These are phyloP conservation scores for Rosa rugosa DNA, from an alignment of 306 rosid genomes.

Conservation along the genomic window DNA sequence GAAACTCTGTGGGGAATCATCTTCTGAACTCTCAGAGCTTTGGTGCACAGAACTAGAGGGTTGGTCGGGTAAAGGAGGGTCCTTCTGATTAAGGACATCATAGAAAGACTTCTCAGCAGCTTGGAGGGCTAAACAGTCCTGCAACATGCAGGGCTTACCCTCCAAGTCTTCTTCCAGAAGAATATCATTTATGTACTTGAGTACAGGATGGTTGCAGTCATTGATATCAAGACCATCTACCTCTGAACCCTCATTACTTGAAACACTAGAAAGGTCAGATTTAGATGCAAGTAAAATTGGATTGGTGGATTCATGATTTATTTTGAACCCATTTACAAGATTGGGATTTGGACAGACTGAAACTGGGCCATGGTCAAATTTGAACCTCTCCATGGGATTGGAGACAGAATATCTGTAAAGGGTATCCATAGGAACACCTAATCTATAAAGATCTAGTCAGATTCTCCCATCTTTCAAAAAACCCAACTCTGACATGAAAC, in stretches of 20 bases:
- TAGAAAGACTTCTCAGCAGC: conserved; percentile 34
- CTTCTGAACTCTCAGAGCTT: conserved; percentile 24
- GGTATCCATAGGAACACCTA: conserved; percentile 26
- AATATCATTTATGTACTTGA: conserved; percentile 33
- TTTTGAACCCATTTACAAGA: conserved; percentile 33
- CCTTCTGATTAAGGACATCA: conserved; percentile 30
- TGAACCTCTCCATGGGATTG: conserved; percentile 26
- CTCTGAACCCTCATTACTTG: conserved; percentile 30
- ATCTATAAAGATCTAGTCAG: neutral
- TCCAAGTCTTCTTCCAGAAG: conserved; percentile 38
- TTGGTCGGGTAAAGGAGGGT: conserved; percentile 26
- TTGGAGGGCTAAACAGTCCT: conserved; percentile 35
- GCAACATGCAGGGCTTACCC: conserved; percentile 22
- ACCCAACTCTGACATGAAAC: neutral
- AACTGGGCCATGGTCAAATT: conserved; percentile 35
- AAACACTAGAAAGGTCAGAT: conserved; percentile 20
- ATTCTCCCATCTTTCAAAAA: neutral
- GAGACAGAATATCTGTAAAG: conserved; percentile 33
- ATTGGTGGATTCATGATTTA: conserved; percentile 25
- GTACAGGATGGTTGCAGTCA: conserved; percentile 31
- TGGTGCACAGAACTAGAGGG: conserved; percentile 9
- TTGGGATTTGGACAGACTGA: conserved; percentile 28
- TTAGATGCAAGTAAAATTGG: conserved; percentile 25
- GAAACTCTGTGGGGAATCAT: conserved; percentile 3
- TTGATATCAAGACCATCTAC: conserved; percentile 27